Base-by-base conservation (phyloP, 345 rosid species). In the Linum tenue region DNA sequence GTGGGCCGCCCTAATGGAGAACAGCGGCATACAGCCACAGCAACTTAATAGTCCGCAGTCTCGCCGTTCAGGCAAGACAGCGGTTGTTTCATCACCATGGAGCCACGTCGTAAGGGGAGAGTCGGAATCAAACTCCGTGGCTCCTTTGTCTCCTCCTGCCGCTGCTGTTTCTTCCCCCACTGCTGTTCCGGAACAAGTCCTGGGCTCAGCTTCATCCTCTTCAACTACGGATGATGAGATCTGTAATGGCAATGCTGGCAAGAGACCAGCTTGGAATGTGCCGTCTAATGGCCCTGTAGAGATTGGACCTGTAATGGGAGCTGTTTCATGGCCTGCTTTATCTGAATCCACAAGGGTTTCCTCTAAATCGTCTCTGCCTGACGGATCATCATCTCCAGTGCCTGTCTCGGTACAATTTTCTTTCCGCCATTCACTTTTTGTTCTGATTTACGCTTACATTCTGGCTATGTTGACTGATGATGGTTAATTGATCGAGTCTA, bases 201-300 rank as follows among this genome's bases (percentile, higher is more conserved):
- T 42, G 43, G 43, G 38, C n/a, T 31, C 44, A 0, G 58, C 62
- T 16, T 60, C 72, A 4, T 37, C 68, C 35, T 64, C 80, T 31
- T 57, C 79, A 39, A 61, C 79, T 58, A 68, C 77, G 14, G 37
- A 62, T 38, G 82, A 72, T 37, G 73, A 38, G 35, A 80, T 66
- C 63, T 44, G 62, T 44, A 78, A 66, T 17, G 83, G 79, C 60
- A 82, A 85, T 82, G 86, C 73, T 0, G 90, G 86, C 65, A 90
- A 80, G 87, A 84, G 64, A 73, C 84, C 77, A 16, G 88, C 68
- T 8, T 90, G 98, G 98, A 87, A 75, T 48, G 81, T 67, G 79
- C 98, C 91, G 4, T 81, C 86, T 3, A 81, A 81, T 70, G 84
- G 84, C 38, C 70, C 77, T 35, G 70, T 75, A 44, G 87, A 80